Evolutionary conservation across 1,284 basidiomycete species (phyloP).

Genomic region (Grifola frondosa): DNA sequence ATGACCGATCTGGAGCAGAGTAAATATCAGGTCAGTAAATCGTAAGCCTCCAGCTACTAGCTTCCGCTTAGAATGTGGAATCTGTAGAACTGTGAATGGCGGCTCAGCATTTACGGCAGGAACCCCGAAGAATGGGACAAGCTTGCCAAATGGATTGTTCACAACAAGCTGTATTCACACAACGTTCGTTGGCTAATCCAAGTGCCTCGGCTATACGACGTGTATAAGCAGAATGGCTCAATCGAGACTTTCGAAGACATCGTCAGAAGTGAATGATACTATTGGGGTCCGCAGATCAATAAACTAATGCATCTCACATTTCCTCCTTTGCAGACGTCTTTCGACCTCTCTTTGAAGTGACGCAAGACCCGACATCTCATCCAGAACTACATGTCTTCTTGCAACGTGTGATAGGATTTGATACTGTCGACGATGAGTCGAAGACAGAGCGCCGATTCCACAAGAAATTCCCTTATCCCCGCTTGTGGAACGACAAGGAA

Average conservation of each 20-base stretch:
- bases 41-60: too few species aligned
- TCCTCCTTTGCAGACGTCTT: slow-evolving; percentile 73
- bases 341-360: slow-evolving; percentile 93
- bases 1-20: slow-evolving; percentile 96
- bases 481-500: slow-evolving; percentile 86
- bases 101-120: slow-evolving; percentile 93
- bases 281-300: slow-evolving; percentile 6
- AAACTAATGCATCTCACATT: neutral
- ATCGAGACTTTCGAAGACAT: slow-evolving; percentile 91
- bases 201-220: slow-evolving; percentile 92
- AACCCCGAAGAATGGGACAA: slow-evolving; percentile 93
- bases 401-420: slow-evolving; percentile 95
- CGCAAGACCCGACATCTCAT: slow-evolving; percentile 85
- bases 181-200: slow-evolving; percentile 99
- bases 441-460: slow-evolving; percentile 91
- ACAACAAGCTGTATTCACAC: slow-evolving; percentile 92
- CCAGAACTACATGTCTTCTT: slow-evolving; percentile 96
- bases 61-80: too few species aligned
- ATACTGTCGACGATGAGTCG: slow-evolving; percentile 97
- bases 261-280: slow-evolving; percentile 70
- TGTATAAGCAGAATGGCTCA: slow-evolving; percentile 90
- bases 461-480: slow-evolving; percentile 94
- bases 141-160: slow-evolving; percentile 94
- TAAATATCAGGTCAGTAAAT: slow-evolving; percentile 84
- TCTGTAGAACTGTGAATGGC: slow-evolving; percentile 87